Evolutionary conservation across 805 yeast genomes (phyloP), one percentile per base, ranked within the genome.

Genomic region (Teunomyces kruisii): DNA sequence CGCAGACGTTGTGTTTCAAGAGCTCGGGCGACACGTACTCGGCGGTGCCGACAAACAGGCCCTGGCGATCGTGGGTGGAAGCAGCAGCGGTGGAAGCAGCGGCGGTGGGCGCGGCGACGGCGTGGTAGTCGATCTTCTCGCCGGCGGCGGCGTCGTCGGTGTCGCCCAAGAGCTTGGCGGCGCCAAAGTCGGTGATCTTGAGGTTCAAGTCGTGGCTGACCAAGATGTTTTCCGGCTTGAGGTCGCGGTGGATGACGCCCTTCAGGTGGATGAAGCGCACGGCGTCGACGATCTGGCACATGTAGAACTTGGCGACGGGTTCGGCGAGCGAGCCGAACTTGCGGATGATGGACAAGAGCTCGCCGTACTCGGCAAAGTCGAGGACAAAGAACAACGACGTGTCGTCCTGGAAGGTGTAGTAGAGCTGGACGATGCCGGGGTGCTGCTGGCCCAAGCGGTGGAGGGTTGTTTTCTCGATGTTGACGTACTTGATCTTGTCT

Each of bases 301-400:
- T 82, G 61, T 91, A 92, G 68, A 89, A 94, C 56, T 80, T 80
- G 39, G 90, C 74, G 52, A 94, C 83, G 2, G 67, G 65, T 57
- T 89, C 96, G 57, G 84, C 83, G 29, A 92, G 70, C 2, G 90
- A 81, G 7, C 96, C 96, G 52, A 79, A 70, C 56, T 81, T 83
- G 49, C 91, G 81, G 43, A 94, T 83, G 43, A 92, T 73, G 1
- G 89, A 80, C 29, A 94, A 73, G 40, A 94, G 70, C 65, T 94
- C 99, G n/a, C 99, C 99, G 56, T 90, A 88, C 47, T 92, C 86
- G 2, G 98, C 98, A 60, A 83, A 87, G 64, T 94, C 98, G 43
- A 94, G 78, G 30, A 92, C 99, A 64, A 91, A 94, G 61, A 89
- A 94, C 31, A 94, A 70, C 28, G 89, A 84, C 47, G 81, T 78